Conservation (phyloP, 148 eudicot species). For the Rheum nobile region DNA sequence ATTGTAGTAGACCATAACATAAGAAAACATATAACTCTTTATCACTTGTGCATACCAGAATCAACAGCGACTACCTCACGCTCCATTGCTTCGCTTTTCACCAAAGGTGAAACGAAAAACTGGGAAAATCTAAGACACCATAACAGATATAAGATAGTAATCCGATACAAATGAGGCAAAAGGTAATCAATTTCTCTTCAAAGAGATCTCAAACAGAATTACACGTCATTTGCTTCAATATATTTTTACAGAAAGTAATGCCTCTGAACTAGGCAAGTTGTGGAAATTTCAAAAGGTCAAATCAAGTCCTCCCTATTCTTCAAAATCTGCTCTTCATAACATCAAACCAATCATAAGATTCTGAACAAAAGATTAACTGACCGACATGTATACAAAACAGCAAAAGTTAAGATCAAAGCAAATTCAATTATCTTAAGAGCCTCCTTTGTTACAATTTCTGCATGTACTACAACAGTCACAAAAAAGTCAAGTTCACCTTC, state of each 20-base stretch:
- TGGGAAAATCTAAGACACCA: slow-evolving; percentile 58
- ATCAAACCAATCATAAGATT: neutral
- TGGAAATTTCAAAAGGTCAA: neutral
- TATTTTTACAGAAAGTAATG: neutral
- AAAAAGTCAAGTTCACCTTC: slow-evolving; percentile 6
- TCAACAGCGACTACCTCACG: slow-evolving; percentile 88
- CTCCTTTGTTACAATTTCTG: neutral
- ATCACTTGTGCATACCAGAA: slow-evolving; percentile 43
- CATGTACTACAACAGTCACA: neutral
- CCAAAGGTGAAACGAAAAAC: slow-evolving; percentile 78
- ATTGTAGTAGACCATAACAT: neutral
- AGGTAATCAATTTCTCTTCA: neutral
- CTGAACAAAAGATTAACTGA: neutral
- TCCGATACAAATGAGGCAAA: neutral
- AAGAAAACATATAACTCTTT: neutral
- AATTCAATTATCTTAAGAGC: neutral
- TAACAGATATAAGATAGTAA: neutral
- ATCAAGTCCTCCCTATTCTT: neutral
- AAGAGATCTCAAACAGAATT: neutral
- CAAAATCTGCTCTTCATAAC: neutral
- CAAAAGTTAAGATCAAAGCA: neutral
- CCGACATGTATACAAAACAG: neutral
- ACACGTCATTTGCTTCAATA: neutral
- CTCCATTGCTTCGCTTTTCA: slow-evolving; percentile 88
- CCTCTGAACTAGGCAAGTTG: neutral